phyloP scores from a whole-genome alignment of 352 stramenopile genomes.

The Peronosclerospora sorghi region DNA sequence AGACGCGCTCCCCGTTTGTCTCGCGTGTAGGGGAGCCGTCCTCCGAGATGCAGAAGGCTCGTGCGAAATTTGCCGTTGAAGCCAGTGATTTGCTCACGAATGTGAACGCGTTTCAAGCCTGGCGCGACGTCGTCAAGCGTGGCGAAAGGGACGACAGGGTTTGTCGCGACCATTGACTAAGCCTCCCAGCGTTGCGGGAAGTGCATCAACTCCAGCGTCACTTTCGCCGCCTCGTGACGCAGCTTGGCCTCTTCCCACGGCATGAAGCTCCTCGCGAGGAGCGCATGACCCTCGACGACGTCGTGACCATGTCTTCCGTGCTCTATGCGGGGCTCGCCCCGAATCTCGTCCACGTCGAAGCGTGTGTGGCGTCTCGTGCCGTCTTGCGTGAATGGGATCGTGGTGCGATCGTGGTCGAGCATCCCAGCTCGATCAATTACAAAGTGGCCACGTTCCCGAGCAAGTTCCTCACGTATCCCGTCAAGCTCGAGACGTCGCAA shows the following conservation, averaged over 20 bases:
- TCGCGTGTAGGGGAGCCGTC: conserved; percentile 55
- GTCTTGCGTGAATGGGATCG: conserved; percentile 37
- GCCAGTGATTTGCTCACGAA: conserved; percentile 70
- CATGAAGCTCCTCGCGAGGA: conserved; percentile 1
- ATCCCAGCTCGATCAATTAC: conserved; percentile 69
- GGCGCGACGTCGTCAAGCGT: conserved; percentile 24
- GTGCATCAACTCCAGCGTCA: conserved; percentile 70
- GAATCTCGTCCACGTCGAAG: conserved; percentile 83
- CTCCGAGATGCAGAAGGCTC: conserved; percentile 55
- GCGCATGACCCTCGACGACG: conserved; percentile 33
- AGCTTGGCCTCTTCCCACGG: conserved; percentile 48
- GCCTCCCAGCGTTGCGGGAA: conserved; percentile 39
- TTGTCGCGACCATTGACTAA: conserved; percentile 60
- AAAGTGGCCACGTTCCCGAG: conserved; percentile 41
- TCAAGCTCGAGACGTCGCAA: conserved; percentile 79
- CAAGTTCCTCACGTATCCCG: conserved; percentile 60
- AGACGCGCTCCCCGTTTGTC: conserved; percentile 75
- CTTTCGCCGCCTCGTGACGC: conserved; percentile 48
- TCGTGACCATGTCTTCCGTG: conserved; percentile 50
- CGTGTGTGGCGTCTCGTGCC: conserved; percentile 13
- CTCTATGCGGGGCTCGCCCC: conserved; percentile 84
- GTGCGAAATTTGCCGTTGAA: conserved; percentile 44
- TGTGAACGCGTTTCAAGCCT: conserved; percentile 64
- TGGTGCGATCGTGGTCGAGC: conserved; percentile 40
- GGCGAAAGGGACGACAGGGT: conserved; percentile 45